phyloP scores from a whole-genome alignment of 192 early-diverging fungal species.

The Phlyctochytrium planicorne region DNA sequence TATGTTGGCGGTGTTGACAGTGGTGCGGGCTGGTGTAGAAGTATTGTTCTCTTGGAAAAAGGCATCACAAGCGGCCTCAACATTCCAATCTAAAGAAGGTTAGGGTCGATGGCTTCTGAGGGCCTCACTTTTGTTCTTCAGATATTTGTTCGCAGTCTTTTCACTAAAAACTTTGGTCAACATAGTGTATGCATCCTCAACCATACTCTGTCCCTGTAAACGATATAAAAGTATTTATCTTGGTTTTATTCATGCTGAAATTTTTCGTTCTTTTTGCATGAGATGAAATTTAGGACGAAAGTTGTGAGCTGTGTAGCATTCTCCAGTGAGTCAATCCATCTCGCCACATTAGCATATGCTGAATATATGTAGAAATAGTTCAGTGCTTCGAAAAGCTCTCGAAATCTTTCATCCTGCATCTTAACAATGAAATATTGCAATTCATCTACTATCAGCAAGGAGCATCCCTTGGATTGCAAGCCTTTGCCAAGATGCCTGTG shows the following conservation, averaged over 20 bases:
- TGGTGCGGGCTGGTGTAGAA: constrained; percentile 3
- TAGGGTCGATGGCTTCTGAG: background rate
- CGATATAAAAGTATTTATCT: too few species aligned
- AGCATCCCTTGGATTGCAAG: background rate
- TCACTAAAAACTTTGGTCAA: constrained; percentile 45
- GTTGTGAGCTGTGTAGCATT: background rate
- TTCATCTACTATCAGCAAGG: background rate
- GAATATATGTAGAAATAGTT: background rate
- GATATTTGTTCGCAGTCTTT: constrained; percentile 46
- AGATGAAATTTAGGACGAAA: constrained; percentile 2
- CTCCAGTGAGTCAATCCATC: background rate
- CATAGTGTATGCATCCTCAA: too few species aligned
- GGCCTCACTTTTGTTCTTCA: constrained; percentile 45
- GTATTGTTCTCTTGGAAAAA: constrained; percentile 47
- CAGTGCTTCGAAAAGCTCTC: background rate
- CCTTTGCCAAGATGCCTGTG: background rate
- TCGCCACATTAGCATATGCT: background rate
- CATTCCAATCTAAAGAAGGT: constrained; percentile 59
- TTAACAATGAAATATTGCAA: background rate
- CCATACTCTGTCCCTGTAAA: too few species aligned
- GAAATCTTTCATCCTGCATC: background rate
- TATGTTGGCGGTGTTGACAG: constrained; percentile 39
- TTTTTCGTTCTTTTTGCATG: too few species aligned
- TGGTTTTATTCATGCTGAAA: too few species aligned
- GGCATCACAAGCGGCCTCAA: constrained; percentile 63